Base-by-base conservation (phyloP, 1,284 basidiomycete genomes). In the Cutaneotrichosporon cutaneum region DNA sequence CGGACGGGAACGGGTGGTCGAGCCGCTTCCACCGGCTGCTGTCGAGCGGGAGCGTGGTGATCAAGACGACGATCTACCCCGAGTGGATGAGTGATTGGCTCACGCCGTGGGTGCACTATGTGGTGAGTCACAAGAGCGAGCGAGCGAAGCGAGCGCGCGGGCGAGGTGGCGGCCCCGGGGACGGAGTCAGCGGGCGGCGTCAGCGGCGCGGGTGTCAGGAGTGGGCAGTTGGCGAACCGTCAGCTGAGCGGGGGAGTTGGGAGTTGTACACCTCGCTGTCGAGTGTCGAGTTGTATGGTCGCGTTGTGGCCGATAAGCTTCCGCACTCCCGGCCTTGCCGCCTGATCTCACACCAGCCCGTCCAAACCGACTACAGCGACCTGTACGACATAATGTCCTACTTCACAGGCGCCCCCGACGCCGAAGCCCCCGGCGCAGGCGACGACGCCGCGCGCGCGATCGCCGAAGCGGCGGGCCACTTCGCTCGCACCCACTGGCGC, bases 331-430 rank as follows among this genome's bases (percentile, higher is more conserved):
- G 9, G 30, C 9, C 30, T 4, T 30, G 4, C 30, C 30, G 30
- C 30, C 30, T 4, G n/a, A 18, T 27, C 27, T 51, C 18, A 51
- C 50, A 10, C 27, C 50, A 51, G 50, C 75, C 82, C 81, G 8
- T 70, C 56, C 75, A 80, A 63, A 63, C 80, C 33, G 82, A 83
- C 70, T 82, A 82, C 56, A 77, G 80, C 13, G 83, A 83, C 63
- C 66, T 83, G 5, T 82, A 80, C 73, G 73, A 80, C 61, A 74
- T 81, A 54, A 77, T 83, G 70, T 77, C 80, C 6, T 83, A 82
- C 72, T 83, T 83, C 66, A 70, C 75, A 13, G 82, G 82, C 7
- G 68, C 76, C 0, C 79, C 79, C 0, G 78, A 80, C 36, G 76
- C 76, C n/a, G n/a, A n/a, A n/a, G 30, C 30, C 30, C 30, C 30